Conservation (phyloP, 768 basidiomycete species). For the Boletus coccyginus region DNA sequence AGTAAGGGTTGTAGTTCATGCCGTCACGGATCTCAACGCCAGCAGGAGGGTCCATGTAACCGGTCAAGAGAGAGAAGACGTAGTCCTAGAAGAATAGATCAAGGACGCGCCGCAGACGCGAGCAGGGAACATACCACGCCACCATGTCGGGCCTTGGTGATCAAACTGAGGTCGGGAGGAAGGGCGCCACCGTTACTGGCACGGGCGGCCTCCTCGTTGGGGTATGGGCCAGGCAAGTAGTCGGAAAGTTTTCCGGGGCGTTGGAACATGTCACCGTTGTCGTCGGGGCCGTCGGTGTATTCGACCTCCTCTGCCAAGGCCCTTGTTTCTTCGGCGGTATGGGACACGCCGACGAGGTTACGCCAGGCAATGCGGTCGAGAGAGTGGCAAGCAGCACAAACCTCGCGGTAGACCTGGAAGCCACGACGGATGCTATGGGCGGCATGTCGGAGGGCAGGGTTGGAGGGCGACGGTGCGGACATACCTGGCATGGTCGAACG, state of each 20-base stretch:
- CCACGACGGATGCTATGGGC: slow-evolving; percentile 83
- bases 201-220: slow-evolving; percentile 97
- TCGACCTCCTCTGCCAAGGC: slow-evolving; percentile 95
- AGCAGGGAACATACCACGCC: slow-evolving; percentile 66
- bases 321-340: slow-evolving; percentile 88
- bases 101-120: not conserved
- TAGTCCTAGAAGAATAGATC: slow-evolving; percentile 66
- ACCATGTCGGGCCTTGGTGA: slow-evolving; percentile 97
- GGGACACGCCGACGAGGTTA: slow-evolving; percentile 97
- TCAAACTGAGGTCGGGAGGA: slow-evolving; percentile 95
- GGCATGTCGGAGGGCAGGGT: slow-evolving; percentile 7
- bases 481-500: slow-evolving; percentile 96
- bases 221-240: slow-evolving; percentile 92
- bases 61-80: slow-evolving; percentile 93
- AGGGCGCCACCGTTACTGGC: slow-evolving; percentile 92
- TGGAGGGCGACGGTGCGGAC: slow-evolving; percentile 26
- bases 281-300: slow-evolving; percentile 94
- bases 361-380: slow-evolving; percentile 99
- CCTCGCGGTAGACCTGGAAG: slow-evolving; percentile 97
- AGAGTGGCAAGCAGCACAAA: slow-evolving; percentile 98
- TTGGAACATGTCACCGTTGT: slow-evolving; percentile 97
- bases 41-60: slow-evolving; percentile 94
- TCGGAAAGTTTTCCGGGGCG: slow-evolving; percentile 98
- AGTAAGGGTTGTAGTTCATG: slow-evolving; percentile 99
- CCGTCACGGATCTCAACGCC: slow-evolving; percentile 94